Percentiles rank a stretch among this genome's conserved stretches.
Conservation (phyloP, 1,284 basidiomycete genomes). For the Puccinia triticina region DNA sequence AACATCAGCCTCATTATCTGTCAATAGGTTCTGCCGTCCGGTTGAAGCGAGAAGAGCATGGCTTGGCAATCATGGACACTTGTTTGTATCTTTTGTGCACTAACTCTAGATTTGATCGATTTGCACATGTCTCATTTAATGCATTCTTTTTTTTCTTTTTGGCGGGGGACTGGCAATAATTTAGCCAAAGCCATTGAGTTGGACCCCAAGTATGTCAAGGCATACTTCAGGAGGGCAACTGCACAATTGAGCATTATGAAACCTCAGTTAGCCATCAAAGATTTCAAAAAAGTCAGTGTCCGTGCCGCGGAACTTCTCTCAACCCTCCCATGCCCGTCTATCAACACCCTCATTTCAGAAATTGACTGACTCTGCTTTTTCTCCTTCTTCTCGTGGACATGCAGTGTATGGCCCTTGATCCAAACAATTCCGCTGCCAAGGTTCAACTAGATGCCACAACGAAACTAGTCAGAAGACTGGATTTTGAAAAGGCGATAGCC, state of each 20-base stretch:
- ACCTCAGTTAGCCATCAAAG: slow-evolving; percentile 77
- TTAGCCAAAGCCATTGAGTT: slow-evolving; percentile 71
- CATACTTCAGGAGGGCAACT: slow-evolving; percentile 81
- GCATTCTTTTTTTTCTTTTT: slow-evolving; percentile 38
- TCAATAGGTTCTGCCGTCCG: slow-evolving; percentile 62
- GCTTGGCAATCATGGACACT: slow-evolving; percentile 67
- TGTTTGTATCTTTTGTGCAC: slow-evolving; percentile 64
- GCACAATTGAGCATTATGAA: slow-evolving; percentile 88
- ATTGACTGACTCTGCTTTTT: background rate
- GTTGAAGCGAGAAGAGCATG: slow-evolving; percentile 64
- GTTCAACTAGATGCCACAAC: slow-evolving; percentile 82
- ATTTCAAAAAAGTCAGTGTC: slow-evolving; percentile 73
- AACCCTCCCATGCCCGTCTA: background rate
- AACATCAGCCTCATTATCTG: background rate
- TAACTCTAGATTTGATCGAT: slow-evolving; percentile 3
- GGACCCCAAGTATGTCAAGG: slow-evolving; percentile 88
- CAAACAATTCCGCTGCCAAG: slow-evolving; percentile 77
- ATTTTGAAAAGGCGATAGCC: slow-evolving; percentile 71
- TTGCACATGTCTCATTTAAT: slow-evolving; percentile 35
- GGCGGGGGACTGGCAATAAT: slow-evolving; percentile 18
- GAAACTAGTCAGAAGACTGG: slow-evolving; percentile 73
- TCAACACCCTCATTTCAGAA: background rate
- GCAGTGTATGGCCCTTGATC: slow-evolving; percentile 77
- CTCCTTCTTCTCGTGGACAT: background rate
- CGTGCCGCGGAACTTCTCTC: background rate